Evolutionary conservation across 352 stramenopile species (phyloP).

Genomic region (Phytophthora sp.): DNA sequence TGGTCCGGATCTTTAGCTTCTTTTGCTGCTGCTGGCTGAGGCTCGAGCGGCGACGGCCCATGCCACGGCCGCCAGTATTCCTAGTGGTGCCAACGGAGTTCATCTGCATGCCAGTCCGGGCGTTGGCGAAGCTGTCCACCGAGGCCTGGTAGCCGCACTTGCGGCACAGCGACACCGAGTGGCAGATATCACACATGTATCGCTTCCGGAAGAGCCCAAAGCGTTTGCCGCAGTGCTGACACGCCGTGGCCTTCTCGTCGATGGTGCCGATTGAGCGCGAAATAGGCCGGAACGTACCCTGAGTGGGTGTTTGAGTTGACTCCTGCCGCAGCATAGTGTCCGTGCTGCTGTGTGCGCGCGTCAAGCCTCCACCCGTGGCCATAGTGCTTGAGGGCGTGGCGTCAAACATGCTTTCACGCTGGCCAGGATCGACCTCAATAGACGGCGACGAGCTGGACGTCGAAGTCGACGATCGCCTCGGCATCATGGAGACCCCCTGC

Average conservation of each 20-base stretch:
- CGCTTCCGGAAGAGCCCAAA: slow-evolving; percentile 69
- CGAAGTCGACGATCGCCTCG: slow-evolving; percentile 35
- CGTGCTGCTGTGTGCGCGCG: slow-evolving; percentile 24
- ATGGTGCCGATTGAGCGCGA: slow-evolving; percentile 29
- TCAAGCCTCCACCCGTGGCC: slow-evolving; percentile 11
- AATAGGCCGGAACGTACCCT: slow-evolving; percentile 28
- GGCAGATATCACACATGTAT: slow-evolving; percentile 63
- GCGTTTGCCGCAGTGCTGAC: slow-evolving; percentile 62
- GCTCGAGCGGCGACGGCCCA: slow-evolving; percentile 29
- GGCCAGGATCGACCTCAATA: slow-evolving; percentile 26
- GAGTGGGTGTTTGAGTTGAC: slow-evolving; percentile 8
- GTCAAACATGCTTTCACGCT: slow-evolving; percentile 30
- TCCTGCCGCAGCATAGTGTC: slow-evolving; percentile 18
- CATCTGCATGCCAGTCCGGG: slow-evolving; percentile 32
- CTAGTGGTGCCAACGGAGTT: slow-evolving; percentile 11
- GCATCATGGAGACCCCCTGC: slow-evolving; percentile 22
- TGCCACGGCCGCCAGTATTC: slow-evolving; percentile 8
- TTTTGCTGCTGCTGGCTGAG: slow-evolving; percentile 38
- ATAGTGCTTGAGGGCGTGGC: neutral
- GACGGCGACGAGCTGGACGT: slow-evolving; percentile 41
- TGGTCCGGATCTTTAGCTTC: slow-evolving; percentile 55
- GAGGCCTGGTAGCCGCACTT: slow-evolving; percentile 62
- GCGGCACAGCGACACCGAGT: slow-evolving; percentile 57
- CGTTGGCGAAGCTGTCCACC: slow-evolving; percentile 44
- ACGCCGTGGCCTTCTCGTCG: slow-evolving; percentile 37